phyloP scores from a whole-genome alignment of 2,329 filamentous ascomycete genomes.

The Neonectria faginata region DNA sequence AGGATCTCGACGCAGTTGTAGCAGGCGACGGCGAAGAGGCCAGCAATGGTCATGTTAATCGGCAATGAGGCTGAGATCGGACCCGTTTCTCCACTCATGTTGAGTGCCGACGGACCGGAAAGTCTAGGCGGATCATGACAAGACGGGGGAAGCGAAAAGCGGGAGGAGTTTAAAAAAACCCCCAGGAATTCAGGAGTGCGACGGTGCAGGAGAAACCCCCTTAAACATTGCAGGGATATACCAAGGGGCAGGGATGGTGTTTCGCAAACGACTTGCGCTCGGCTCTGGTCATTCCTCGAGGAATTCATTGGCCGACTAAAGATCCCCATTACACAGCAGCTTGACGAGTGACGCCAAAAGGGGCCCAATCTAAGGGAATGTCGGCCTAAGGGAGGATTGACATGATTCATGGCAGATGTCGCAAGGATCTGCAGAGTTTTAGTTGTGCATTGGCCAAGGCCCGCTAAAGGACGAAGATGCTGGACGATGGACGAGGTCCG shows the following conservation, averaged over 20 bases:
- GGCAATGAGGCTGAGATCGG: not conserved
- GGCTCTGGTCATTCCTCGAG: not conserved
- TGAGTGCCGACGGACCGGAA: not conserved
- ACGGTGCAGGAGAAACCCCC: not conserved
- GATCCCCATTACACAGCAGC: not conserved
- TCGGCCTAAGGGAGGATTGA: not conserved
- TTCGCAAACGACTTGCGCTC: too few species aligned
- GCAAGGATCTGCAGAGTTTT: not conserved
- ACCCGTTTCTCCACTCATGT: constrained; percentile 2
- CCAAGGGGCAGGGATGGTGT: too few species aligned
- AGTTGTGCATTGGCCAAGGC: not conserved
- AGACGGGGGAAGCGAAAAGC: not conserved
- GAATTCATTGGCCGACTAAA: not conserved
- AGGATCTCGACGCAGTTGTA: constrained; percentile 5
- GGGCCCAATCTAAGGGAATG: not conserved
- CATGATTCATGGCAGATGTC: not conserved
- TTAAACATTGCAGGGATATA: not conserved
- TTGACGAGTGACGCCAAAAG: not conserved
- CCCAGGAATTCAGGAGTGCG: not conserved
- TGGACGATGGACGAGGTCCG: not conserved
- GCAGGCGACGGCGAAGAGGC: not conserved
- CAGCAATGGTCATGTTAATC: not conserved
- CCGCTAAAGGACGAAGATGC: not conserved
- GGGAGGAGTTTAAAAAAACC: not conserved
- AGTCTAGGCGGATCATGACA: not conserved